Base-by-base conservation (phyloP, 208 protist genomes). In the Leishmania turanica region DNA sequence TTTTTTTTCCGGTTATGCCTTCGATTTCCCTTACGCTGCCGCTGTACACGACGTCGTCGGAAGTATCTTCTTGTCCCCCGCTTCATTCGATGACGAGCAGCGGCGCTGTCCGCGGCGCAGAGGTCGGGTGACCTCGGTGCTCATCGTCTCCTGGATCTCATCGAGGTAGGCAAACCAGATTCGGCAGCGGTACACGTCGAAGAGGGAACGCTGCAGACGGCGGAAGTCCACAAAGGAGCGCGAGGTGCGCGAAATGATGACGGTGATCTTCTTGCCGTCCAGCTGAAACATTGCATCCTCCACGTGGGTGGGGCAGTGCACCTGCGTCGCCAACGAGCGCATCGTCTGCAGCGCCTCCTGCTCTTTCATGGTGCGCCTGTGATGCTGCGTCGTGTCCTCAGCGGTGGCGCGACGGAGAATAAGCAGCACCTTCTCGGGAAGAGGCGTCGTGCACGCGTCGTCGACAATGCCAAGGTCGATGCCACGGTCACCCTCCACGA, bases 81-180 rank as follows among this genome's bases (percentile, higher is more conserved):
- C 51, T 27, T 81, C 77, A 49, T 47, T 47, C 40, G 71, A 75
- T 1, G 73, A 65, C 7, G 75, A 72, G 69, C 73, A 65, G 49
- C 62, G 73, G 68, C 75, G 79, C 60, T 84, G 65, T 31, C 72
- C 71, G 51, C 84, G 80, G 64, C 80, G 84, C 78, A 81, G 75
- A 6, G 87, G 87, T 70, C 82, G 82, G 54, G 68, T 86, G 65
- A 88, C 82, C 5, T 92, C 87, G 45, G 89, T 92, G 79, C 87
- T 89, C 85, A 89, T 90, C 62, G 89, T 92, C 77, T 90, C 87
- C 58, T 87, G 79, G 56, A 96, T 93, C 81, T 96, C 93, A 76
- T 96, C 93, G 2, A 93, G 79, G 88, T 96, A 96, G 47, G 88
- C 85, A 78, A 93, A 93, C 93, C 93, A 96, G 45, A 96, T 86